A percentile compares a stretch with the other conserved stretches of the same genome.
Conservation (phyloP, 768 basidiomycete species). For the Antrodiella citrinella region DNA sequence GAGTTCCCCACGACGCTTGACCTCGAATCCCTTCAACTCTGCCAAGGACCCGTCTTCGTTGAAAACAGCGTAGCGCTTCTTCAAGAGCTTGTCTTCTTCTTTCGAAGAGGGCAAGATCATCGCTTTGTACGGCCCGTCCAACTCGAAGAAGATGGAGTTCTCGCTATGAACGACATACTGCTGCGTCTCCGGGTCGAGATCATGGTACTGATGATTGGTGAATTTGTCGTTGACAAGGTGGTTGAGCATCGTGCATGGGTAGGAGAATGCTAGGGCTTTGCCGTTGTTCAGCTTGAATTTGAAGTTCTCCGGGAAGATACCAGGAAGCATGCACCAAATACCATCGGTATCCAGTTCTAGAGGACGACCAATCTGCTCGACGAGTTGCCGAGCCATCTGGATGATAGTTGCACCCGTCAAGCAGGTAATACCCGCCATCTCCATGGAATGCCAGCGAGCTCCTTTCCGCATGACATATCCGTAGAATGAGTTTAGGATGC, state of each 20-base stretch:
- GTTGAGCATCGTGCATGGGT: slow-evolving; percentile 99
- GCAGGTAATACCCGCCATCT: slow-evolving; percentile 99
- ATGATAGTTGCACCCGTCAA: slow-evolving; percentile 96
- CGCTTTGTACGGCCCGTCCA: slow-evolving; percentile 96
- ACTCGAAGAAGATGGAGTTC: slow-evolving; percentile 98
- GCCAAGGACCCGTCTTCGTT: slow-evolving; percentile 97
- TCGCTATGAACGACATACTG: slow-evolving; percentile 84
- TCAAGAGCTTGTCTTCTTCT: slow-evolving; percentile 96
- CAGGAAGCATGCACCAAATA: slow-evolving; percentile 99
- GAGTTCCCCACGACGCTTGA: slow-evolving; percentile 94
- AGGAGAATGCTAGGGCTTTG: slow-evolving; percentile 84
- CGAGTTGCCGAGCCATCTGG: slow-evolving; percentile 95
- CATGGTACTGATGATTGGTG: slow-evolving; percentile 97
- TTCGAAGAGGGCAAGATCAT: slow-evolving; percentile 99
- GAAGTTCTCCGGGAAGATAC: slow-evolving; percentile 97
- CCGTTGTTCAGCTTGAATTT: slow-evolving; percentile 85
- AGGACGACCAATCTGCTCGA: slow-evolving; percentile 96
- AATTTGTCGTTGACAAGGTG: slow-evolving; percentile 93
- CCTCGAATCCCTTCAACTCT: slow-evolving; percentile 97
- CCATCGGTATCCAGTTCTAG: slow-evolving; percentile 98
- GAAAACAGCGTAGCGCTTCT: slow-evolving; percentile 99
- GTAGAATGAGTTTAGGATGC: slow-evolving; percentile 99
- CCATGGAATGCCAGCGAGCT: slow-evolving; percentile 99
- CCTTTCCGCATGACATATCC: slow-evolving; percentile 99
- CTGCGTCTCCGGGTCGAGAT: slow-evolving; percentile 77